Percentiles rank a stretch among this genome's conserved stretches.
phyloP scores from a whole-genome alignment of 1,284 basidiomycete genomes.

The Papiliotrema flavescens region DNA sequence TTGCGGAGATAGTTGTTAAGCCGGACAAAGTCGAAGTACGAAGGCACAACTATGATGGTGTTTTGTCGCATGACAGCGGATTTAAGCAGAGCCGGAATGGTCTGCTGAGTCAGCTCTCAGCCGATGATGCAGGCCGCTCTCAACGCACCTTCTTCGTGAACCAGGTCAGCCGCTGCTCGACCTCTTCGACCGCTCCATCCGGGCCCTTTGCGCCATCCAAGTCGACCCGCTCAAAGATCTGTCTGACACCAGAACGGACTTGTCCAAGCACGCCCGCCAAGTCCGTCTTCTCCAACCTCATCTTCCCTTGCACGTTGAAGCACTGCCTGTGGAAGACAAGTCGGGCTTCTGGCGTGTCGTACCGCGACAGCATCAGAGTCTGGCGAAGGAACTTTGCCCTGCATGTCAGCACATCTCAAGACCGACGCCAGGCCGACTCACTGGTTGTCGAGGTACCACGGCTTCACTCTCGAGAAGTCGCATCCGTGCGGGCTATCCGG shows the following conservation, averaged over 20 bases:
- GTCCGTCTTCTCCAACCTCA: constrained; percentile 58
- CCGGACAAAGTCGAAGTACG: constrained; percentile 94
- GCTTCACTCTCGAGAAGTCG: constrained; percentile 95
- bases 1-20: constrained; percentile 82
- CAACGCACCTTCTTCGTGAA: constrained; percentile 76
- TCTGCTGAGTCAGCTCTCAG: constrained; percentile 48
- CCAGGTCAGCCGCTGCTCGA: constrained; percentile 77
- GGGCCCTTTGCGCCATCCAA: constrained; percentile 35
- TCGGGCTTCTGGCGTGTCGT: constrained; percentile 85
- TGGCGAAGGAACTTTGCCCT: constrained; percentile 82
- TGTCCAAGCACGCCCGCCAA: constrained; percentile 62
- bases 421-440: constrained; percentile 51
- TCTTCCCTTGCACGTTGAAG: constrained; percentile 80
- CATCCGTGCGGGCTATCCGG: constrained; percentile 89
- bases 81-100: constrained; percentile 75
- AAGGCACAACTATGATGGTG: constrained; percentile 85
- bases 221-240: constrained; percentile 55
- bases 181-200: constrained; percentile 67
- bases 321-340: constrained; percentile 69
- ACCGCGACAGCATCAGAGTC: constrained; percentile 79
- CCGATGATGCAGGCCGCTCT: neutral
- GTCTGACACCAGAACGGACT: constrained; percentile 74
- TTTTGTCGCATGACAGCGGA: constrained; percentile 88
- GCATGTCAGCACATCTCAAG: constrained; percentile 1
- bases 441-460: constrained; percentile 94